A percentile compares a stretch with the other conserved stretches of the same genome.
Evolutionary conservation across 148 eudicot species (phyloP).

Genomic region (Diospyros lotus): DNA sequence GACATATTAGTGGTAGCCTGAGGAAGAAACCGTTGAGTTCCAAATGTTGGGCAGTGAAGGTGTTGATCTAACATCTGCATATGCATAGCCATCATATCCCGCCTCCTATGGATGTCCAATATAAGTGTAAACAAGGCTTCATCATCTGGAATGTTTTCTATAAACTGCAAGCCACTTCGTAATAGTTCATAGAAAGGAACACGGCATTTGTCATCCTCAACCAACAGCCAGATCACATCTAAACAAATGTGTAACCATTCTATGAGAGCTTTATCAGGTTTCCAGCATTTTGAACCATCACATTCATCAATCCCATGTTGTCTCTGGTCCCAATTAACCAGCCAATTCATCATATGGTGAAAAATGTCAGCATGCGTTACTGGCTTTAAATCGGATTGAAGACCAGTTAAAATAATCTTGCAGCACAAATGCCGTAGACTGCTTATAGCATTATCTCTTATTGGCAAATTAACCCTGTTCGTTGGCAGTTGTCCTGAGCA

Average conservation of each 20-base stretch:
- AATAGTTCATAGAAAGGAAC: constrained; percentile 91
- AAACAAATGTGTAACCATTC: constrained; percentile 91
- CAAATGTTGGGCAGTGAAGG: constrained; percentile 96
- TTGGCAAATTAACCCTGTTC: constrained; percentile 31
- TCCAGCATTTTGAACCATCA: constrained; percentile 53
- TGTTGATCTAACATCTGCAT: constrained; percentile 99
- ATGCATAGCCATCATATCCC: constrained; percentile 97
- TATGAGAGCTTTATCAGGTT: constrained; percentile 60
- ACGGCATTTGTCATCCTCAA: constrained; percentile 84
- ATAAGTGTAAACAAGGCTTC: constrained; percentile 88
- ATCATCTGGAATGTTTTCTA: constrained; percentile 92
- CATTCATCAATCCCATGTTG: constrained; percentile 56
- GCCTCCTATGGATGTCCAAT: constrained; percentile 86
- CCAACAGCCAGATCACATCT: constrained; percentile 91
- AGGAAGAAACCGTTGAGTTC: constrained; percentile 74
- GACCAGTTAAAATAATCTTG: constrained; percentile 69
- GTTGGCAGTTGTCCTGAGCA: constrained; percentile 39
- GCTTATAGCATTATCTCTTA: constrained; percentile 68
- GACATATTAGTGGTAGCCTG: constrained; percentile 62
- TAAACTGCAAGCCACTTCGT: constrained; percentile 82
- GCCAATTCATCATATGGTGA: constrained; percentile 78
- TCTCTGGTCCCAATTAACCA: constrained; percentile 85
- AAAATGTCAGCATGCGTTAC: constrained; percentile 78
- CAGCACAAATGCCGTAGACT: constrained; percentile 85
- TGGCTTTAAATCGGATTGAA: constrained; percentile 72